A percentile compares a stretch with the other conserved stretches of the same genome.
phyloP scores from a whole-genome alignment of 305 asterid genomes.

The Galium porrigens region DNA sequence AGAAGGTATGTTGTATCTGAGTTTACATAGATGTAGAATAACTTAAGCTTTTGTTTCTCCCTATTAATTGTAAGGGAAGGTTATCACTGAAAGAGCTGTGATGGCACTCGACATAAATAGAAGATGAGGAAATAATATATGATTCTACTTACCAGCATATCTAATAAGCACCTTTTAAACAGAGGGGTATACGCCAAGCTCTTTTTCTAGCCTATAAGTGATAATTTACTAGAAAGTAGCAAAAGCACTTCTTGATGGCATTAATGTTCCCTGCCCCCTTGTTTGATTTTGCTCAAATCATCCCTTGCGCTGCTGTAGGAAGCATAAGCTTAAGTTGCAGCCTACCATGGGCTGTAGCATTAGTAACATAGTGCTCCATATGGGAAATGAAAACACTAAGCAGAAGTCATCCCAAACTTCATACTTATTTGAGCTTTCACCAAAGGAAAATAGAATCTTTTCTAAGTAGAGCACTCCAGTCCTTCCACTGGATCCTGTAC shows the following conservation, averaged over 20 bases:
- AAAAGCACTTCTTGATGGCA: too few species aligned
- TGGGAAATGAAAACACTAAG: background rate
- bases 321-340: background rate
- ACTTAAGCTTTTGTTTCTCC: background rate
- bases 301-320: background rate
- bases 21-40: background rate
- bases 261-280: background rate
- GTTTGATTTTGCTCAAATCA: background rate
- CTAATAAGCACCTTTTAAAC: too few species aligned
- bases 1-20: conserved; percentile 43
- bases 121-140: background rate
- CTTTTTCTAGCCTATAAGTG: too few species aligned
- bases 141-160: background rate
- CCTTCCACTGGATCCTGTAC: background rate
- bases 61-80: background rate
- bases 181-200: background rate
- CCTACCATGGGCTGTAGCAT: background rate
- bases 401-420: background rate
- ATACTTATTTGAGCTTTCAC: background rate
- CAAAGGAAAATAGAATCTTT: background rate
- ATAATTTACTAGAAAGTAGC: too few species aligned
- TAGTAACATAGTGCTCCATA: conserved; percentile 1
- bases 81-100: background rate
- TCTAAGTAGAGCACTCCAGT: background rate
- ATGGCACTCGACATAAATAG: background rate